Evolutionary conservation across 495 filamentous ascomycete species (phyloP), one percentile per base, ranked within the genome.

Genomic region (Xylaria flabelliformis): DNA sequence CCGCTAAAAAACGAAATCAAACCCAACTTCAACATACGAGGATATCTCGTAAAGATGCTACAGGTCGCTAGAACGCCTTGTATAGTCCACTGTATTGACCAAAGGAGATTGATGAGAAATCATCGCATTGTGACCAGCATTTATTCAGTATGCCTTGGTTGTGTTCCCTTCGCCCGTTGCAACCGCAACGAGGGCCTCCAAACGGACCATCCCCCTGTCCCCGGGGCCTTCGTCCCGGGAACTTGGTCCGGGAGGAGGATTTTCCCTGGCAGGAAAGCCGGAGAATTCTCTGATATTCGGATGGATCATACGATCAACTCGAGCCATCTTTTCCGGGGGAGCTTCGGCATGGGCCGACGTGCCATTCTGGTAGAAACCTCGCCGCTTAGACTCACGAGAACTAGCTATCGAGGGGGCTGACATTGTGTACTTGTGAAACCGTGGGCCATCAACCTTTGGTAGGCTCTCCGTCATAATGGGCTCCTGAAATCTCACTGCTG

Each of bases 151-250:
- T 6, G 85, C 82, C 7, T 88, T 81, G 0, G 88, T 84, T 24
- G 85, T 86, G 56, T 91, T 89, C 55, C 92, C 90, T 77, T 97
- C 92, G 71, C 91, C 93, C 3, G 94, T 96, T 10, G 94, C 94
- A 67, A 96, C 94, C 3, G 94, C 94, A 34, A 97, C 94, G 41
- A 97, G 87, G 19, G 93, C 93, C 70, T 97, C 92, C 29, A 97
- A 82, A 17, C 92, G 85, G 65, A 88, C 86, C 90, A 95, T 82
- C 67, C 81, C 73, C 64, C 75, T 51, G 34, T 79, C 73, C 72
- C 81, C 75, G 72, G 71, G 46, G 72, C 77, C 51, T 64, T 79
- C 66, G 74, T 82, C 80, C 75, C 79, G 75, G 19, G 72, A 50
- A 2, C 32, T 50, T 29, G 64, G 44, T 8, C 64, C 36, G 12